These are phyloP conservation scores for Erigeron canadensis DNA, from an alignment of 129 eudicot species.

Conservation along the genomic window DNA sequence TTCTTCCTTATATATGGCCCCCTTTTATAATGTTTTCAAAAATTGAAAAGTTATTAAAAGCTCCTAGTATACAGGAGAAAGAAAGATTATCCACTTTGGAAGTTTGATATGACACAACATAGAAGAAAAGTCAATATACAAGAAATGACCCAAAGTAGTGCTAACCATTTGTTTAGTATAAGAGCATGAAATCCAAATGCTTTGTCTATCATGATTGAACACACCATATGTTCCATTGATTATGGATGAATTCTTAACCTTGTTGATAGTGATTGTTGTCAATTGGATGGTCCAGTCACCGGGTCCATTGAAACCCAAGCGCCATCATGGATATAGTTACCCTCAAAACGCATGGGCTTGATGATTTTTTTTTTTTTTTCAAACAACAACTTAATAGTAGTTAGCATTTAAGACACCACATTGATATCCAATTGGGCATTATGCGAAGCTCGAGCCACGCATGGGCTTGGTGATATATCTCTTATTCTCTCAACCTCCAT, in stretches of 20 bases:
- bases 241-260: background rate
- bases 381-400: too few relatives aligned
- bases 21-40: background rate
- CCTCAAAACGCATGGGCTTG: too few relatives aligned
- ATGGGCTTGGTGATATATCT: too few relatives aligned
- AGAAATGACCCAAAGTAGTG: background rate
- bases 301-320: too few relatives aligned
- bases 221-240: background rate
- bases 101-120: slow-evolving; percentile 22
- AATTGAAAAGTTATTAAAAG: slow-evolving; percentile 2
- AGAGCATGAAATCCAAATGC: slow-evolving; percentile 1
- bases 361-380: too few relatives aligned
- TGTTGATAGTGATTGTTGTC: background rate
- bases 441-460: too few relatives aligned
- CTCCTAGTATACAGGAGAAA: slow-evolving; percentile 5
- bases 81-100: slow-evolving; percentile 12
- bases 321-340: too few relatives aligned
- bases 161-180: slow-evolving; percentile 1
- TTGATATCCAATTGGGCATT: too few relatives aligned
- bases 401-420: too few relatives aligned
- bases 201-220: slow-evolving; percentile 7
- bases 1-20: background rate
- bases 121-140: slow-evolving; percentile 24
- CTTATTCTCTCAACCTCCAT: too few relatives aligned
- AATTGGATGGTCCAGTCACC: too few relatives aligned